phyloP scores from a whole-genome alignment of 2,329 filamentous ascomycete species.

The Rosellinia necatrix region DNA sequence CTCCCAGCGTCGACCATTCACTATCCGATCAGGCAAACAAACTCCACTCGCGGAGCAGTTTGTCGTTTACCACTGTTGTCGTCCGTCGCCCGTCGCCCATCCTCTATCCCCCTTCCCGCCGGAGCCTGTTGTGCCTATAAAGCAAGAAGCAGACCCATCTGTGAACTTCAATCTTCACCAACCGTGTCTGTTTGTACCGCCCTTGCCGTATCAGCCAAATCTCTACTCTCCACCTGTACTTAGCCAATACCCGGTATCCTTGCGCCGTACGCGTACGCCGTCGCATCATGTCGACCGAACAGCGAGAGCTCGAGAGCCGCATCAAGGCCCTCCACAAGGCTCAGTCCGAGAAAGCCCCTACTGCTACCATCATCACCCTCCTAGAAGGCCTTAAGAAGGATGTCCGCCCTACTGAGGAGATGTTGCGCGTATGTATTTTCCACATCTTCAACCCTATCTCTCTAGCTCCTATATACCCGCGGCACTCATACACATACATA shows the following conservation, averaged over 20 bases:
- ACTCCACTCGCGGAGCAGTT: not conserved
- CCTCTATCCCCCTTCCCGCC: not conserved
- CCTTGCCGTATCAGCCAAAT: not conserved
- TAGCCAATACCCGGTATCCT: not conserved
- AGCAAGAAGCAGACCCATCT: not conserved
- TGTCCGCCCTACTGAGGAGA: slow-evolving; percentile 83
- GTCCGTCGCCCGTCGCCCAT: no score
- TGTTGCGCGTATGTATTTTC: slow-evolving; percentile 54
- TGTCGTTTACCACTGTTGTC: not conserved
- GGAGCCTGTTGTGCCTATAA: not conserved
- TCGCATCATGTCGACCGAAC: slow-evolving; percentile 63
- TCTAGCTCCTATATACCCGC: no score
- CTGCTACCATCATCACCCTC: slow-evolving; percentile 72
- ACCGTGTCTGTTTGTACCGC: not conserved
- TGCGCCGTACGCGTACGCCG: not conserved
- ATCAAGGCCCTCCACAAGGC: slow-evolving; percentile 83
- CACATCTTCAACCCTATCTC: not conserved
- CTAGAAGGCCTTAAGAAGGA: slow-evolving; percentile 80
- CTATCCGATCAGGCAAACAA: not conserved
- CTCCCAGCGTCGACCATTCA: slow-evolving; percentile 1
- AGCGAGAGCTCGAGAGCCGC: slow-evolving; percentile 77
- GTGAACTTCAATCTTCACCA: not conserved
- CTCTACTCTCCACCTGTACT: not conserved
- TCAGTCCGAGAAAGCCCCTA: slow-evolving; percentile 72
- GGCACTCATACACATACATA: no score